Evolutionary conservation across 345 rosid species (phyloP), one percentile per base, ranked within the genome.

Genomic region (Gossypium thurberi): DNA sequence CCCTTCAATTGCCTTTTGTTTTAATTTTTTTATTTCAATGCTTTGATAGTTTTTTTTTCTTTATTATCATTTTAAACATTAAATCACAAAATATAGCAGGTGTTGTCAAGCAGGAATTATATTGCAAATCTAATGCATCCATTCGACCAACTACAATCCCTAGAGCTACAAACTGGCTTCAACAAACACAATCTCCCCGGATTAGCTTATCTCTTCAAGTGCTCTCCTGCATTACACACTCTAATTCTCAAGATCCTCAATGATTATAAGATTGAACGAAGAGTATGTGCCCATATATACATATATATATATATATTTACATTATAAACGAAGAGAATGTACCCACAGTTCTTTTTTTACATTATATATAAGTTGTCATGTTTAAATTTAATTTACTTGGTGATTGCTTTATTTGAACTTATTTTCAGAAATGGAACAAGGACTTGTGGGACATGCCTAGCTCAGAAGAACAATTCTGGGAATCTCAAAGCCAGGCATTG

Each of bases 391-490:
- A 12, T 55, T 78, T 55, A 40, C 21, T 20, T 53, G 26, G 0
- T 18, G 17, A 26, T 10, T 74, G 64, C 17, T 43, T 28, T 28
- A 20, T 55, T 25, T 48, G 15, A 13, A 1, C 17, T 26, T 6
- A 10, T 40, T 71, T 65, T 66, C 88, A 92, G 97, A 85, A 81
- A 87, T 89, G 92, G 93, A 86, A 87, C 64, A 87, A 83, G 70
- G 94, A 87, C 67, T 80, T 88, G 83, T 91, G 94, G 96, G 87
- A 83, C 70, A 61, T 79, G 82, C 82, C 85, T 5, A 84, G 70
- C 76, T 79, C 90, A 0, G 86, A 87, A 69, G 94, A 89, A 67
- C 87, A 87, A 57, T 89, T 87, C 63, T 88, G 96, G 97, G 90
- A 90, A 77, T 82, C 91, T 66, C 85, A 81, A 76, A 73, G 81